Base-by-base conservation (phyloP, 371 early-diverging fungal genomes). In the Chytridiales sp. region DNA sequence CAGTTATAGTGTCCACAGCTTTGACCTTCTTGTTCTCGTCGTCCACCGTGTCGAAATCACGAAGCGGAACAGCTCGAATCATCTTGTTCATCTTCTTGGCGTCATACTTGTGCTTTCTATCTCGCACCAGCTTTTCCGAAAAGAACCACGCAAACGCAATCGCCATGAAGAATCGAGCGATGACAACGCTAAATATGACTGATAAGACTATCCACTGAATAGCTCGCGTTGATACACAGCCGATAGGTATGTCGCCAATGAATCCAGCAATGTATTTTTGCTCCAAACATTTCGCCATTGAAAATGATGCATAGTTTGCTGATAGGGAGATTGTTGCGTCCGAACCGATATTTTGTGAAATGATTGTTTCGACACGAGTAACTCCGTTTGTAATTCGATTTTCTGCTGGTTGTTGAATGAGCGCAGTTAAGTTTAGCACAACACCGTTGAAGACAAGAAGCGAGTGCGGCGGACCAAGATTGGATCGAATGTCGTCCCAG, bases 131-230 rank as follows among this genome's bases (percentile, higher is more conserved):
- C 21, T 43, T 38, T 3, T 50, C 54, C 9, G 79, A 61, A 38
- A 74, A 55, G 42, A 72, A 46, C 79, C 79, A 81, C 51, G 72
- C 60, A 57, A 77, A 81, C 22, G 58, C 38, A 0, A 81, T 49
- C 1, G 79, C 82, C 75, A 77, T 76, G 17, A 73, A 43, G 64
- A 81, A 77, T n/a, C 74, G 62, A 40, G 61, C 61, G 26, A 70
- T 21, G 26, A 81, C 68, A 13, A 81, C 62, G 3, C 69, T 68
- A 5, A 77, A 55, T 32, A 78, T 71, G 36, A 77, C 68, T 4
- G 67, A 44, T 0, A 78, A 64, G 30, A 61, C 56, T 0, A 71
- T 41, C 30, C 34, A 50, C 42, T 64, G 52, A 34, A 79, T 66
- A 11, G 69, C 62, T 1, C 67, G 44, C 24, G 64, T 57, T 22